Base-by-base conservation (phyloP, 2,329 filamentous ascomycete species). In the Claviceps fusiformis region DNA sequence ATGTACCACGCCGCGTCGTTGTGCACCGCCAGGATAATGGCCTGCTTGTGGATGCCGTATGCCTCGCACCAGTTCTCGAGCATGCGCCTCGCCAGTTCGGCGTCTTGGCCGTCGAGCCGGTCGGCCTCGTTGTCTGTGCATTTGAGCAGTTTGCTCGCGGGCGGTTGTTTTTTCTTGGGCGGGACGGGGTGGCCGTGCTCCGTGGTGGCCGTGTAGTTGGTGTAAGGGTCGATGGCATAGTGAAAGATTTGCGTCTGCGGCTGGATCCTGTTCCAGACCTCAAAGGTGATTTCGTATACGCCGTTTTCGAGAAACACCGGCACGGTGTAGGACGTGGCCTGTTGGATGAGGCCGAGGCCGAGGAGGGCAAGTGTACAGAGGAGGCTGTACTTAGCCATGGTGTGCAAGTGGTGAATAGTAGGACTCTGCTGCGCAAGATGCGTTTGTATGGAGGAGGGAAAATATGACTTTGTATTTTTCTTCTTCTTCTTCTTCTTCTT, bases 31-130 rank as follows among this genome's bases (percentile, higher is more conserved):
- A 56, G 7, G 17, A 56, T 37, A 24, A 54, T 27, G 19, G 54
- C 31, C 31, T 29, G 31, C 37, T 13, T n/a, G 6, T 27, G 37
- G n/a, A n/a, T 43, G 47, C 31, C 39, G 45, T 54, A 53, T 3
- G 43, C 17, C 27, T 56, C 54, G 49, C 56, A 58, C 56, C 56
- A 58, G 39, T 46, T 56, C 44, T 53, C 49, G 33, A 58, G 56
- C 54, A 56, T 52, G 37, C 27, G 11, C 31, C 37, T 37, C 27
- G 56, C 56, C 13, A 52, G 51, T 8, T 8, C 27, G 19, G 29
- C 19, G 13, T 47, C 31, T 24, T 27, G 17, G 11, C 11, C 9
- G n/a, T 47, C 24, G n/a, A 35, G 29, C 24, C 8, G 31, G 9
- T 8, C 33, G 7, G 29, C 27, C 3, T 27, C 31, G 5, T 39